Conservation (phyloP, 805 yeast genomes). For the Saturnispora mendoncae region DNA sequence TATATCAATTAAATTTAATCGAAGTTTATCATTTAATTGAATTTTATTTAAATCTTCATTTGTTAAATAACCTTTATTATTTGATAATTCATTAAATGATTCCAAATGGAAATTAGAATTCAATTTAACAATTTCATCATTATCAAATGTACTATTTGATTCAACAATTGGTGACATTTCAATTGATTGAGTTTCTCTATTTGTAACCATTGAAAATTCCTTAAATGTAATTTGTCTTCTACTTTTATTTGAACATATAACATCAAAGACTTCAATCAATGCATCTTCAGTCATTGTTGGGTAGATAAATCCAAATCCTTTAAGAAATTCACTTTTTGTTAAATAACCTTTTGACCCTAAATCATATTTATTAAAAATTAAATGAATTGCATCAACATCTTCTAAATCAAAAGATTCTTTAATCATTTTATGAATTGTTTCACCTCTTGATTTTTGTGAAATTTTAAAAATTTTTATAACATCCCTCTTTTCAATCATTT, state of each 20-base stretch:
- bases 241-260: slow-evolving; percentile 17
- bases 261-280: slow-evolving; percentile 32
- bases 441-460: slow-evolving; percentile 8
- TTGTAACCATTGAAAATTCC: slow-evolving; percentile 17
- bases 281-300: slow-evolving; percentile 29
- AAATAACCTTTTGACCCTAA: slow-evolving; percentile 30
- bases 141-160: slow-evolving; percentile 3
- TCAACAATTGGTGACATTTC: slow-evolving; percentile 8
- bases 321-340: slow-evolving; percentile 34
- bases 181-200: slow-evolving; percentile 4
- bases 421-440: slow-evolving; percentile 10
- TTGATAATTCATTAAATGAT: slow-evolving; percentile 33
- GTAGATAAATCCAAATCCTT: slow-evolving; percentile 36
- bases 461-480: slow-evolving; percentile 10
- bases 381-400: slow-evolving; percentile 18
- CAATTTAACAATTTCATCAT: slow-evolving; percentile 29
- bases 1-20: neutral
- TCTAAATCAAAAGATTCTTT: slow-evolving; percentile 9
- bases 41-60: slow-evolving; percentile 32
- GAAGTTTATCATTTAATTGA: slow-evolving; percentile 12
- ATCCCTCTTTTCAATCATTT: slow-evolving; percentile 8
- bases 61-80: slow-evolving; percentile 32
- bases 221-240: slow-evolving; percentile 22
- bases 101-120: slow-evolving; percentile 32
- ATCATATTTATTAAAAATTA: slow-evolving; percentile 35